These are phyloP conservation scores for Cymbidium sinense DNA, from an alignment of 106 monocot genomes.

Conservation along the genomic window DNA sequence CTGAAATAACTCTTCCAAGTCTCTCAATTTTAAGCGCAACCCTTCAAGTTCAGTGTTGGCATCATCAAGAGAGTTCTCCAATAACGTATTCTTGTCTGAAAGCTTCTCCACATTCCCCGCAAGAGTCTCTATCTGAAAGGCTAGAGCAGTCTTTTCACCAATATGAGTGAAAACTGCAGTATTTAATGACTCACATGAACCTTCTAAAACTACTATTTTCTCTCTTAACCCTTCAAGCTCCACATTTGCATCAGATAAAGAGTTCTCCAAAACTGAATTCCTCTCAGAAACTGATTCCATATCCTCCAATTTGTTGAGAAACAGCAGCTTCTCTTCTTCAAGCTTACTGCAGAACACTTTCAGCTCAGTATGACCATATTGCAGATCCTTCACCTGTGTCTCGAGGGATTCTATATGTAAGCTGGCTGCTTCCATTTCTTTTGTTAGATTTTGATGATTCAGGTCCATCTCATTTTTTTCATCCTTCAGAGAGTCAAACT, in stretches of 20 bases:
- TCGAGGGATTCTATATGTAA: constrained; percentile 36
- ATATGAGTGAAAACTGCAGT: constrained; percentile 19
- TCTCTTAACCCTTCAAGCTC: constrained; percentile 36
- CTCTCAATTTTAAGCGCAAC: constrained; percentile 26
- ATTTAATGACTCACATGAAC: constrained; percentile 13
- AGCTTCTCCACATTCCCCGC: constrained; percentile 18
- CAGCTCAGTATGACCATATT: constrained; percentile 39
- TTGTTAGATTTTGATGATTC: constrained; percentile 25
- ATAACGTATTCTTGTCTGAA: constrained; percentile 30
- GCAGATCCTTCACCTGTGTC: constrained; percentile 36
- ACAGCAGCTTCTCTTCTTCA: constrained; percentile 36
- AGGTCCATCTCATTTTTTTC: constrained; percentile 29
- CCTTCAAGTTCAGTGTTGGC: constrained; percentile 27
- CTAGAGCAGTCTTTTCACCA: constrained; percentile 29
- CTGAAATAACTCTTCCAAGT: constrained; percentile 31
- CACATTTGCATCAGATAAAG: constrained; percentile 36
- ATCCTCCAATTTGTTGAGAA: constrained; percentile 25
- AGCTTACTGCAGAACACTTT: constrained; percentile 32
- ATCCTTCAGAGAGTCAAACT: constrained; percentile 24
- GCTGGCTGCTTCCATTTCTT: constrained; percentile 35
- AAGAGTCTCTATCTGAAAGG: constrained; percentile 22
- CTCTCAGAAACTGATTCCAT: constrained; percentile 24
- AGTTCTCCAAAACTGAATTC: constrained; percentile 29
- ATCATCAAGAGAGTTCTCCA: constrained; percentile 37
- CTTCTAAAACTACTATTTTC: constrained; percentile 20